phyloP scores from a whole-genome alignment of 2,329 filamentous ascomycete genomes.

The Neurospora crassa region DNA sequence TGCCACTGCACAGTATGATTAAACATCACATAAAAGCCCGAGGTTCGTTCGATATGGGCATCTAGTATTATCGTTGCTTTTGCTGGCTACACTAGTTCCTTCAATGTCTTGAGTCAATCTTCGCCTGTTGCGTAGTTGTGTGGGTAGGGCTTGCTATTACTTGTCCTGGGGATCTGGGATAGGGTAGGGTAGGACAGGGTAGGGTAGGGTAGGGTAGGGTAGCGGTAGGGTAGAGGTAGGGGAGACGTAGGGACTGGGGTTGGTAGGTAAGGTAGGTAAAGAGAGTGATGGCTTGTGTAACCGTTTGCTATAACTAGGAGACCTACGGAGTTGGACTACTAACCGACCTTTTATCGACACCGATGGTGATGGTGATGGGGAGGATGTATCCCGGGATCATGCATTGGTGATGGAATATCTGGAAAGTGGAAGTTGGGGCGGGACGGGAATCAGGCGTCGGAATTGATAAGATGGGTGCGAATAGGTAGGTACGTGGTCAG shows the following conservation, averaged over 20 bases:
- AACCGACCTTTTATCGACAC: not conserved
- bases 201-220: not conserved
- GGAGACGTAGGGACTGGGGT: not conserved
- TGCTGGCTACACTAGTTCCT: not conserved
- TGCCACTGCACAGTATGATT: no score
- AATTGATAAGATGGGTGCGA: not conserved
- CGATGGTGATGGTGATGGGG: not conserved
- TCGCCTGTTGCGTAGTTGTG: not conserved
- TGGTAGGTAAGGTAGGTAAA: not conserved
- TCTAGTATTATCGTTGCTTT: not conserved
- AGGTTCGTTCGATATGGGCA: no score
- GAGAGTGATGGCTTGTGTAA: not conserved
- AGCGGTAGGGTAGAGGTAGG: no score
- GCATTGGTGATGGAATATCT: not conserved
- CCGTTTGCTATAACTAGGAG: no score
- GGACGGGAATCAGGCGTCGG: not conserved
- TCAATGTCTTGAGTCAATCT: not conserved
- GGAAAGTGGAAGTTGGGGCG: not conserved
- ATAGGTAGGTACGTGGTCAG: not conserved
- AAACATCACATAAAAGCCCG: no score
- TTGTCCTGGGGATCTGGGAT: not conserved
- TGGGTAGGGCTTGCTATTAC: not conserved
- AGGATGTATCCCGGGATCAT: not conserved
- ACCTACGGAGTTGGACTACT: not conserved
- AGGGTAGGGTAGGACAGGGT: not conserved